phyloP scores from a whole-genome alignment of 768 basidiomycete species.

The Multifurca ochricompacta region DNA sequence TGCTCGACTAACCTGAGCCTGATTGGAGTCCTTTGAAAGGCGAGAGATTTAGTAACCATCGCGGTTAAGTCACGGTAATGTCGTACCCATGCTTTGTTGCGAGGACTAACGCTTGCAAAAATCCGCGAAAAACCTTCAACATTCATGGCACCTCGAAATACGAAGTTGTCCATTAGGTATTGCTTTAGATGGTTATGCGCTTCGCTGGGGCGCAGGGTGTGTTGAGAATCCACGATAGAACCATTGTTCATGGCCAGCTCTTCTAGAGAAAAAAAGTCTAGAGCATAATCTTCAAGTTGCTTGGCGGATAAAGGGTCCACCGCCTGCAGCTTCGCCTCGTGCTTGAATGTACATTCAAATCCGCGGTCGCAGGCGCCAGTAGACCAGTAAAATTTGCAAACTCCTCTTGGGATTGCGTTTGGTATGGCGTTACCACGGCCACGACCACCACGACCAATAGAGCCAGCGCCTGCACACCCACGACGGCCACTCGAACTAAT shows the following conservation, averaged over 20 bases:
- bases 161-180: conserved; percentile 22
- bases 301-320: neutral
- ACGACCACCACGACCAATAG: conserved; percentile 10
- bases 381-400: conserved; percentile 25
- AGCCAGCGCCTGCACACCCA: neutral
- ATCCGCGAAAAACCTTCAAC: conserved; percentile 24
- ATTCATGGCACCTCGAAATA: conserved; percentile 19
- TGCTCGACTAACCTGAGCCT: conserved; percentile 23
- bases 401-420: conserved; percentile 15
- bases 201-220: conserved; percentile 17
- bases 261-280: conserved; percentile 21
- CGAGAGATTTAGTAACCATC: neutral
- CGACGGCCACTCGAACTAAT: neutral
- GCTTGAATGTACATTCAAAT: conserved; percentile 25
- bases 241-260: conserved; percentile 19
- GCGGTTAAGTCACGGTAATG: neutral
- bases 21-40: conserved; percentile 19
- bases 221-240: neutral
- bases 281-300: neutral
- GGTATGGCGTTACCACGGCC: neutral
- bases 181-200: conserved; percentile 25
- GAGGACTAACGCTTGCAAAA: conserved; percentile 20
- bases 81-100: conserved; percentile 23
- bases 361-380: conserved; percentile 23
- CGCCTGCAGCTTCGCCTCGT: conserved; percentile 17